A percentile compares a stretch with the other conserved stretches of the same genome.
These are phyloP conservation scores for Chlamydomonas schloesseri DNA, from an alignment of 139 green algal genomes.

Conservation along the genomic window DNA sequence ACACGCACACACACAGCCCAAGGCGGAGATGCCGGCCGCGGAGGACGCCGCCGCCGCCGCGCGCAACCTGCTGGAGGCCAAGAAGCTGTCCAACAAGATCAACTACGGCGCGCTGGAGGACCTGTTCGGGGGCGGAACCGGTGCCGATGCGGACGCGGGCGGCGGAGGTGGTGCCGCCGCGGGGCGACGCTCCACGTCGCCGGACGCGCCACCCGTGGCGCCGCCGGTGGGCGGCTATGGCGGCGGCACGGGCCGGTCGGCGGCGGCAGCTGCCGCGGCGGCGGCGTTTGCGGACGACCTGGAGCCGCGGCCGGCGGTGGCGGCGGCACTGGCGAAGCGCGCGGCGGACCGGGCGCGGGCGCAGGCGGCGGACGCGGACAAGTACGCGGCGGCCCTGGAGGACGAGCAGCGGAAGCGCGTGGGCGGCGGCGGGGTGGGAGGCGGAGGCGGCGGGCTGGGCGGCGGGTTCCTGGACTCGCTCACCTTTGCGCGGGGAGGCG, in stretches of 20 bases:
- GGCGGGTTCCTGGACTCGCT: slow-evolving; percentile 29
- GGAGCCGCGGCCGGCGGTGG: neutral
- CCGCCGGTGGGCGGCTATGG: neutral
- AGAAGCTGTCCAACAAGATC: slow-evolving; percentile 88
- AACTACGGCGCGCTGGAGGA: slow-evolving; percentile 86
- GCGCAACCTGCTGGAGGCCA: slow-evolving; percentile 71
- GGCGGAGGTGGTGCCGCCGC: neutral
- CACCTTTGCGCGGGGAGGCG: slow-evolving; percentile 13
- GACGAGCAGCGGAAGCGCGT: slow-evolving; percentile 25
- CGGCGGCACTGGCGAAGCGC: slow-evolving; percentile 4
- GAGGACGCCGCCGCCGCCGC: slow-evolving; percentile 66
- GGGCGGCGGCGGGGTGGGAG: neutral
- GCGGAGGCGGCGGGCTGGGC: neutral
- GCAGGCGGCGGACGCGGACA: neutral
- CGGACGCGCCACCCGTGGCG: neutral
- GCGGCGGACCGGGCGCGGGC: slow-evolving; percentile 13
- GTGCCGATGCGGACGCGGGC: neutral
- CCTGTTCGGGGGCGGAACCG: slow-evolving; percentile 42
- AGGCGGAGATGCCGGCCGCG: slow-evolving; percentile 38
- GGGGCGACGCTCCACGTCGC: neutral
- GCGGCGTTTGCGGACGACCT: neutral
- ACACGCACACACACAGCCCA: neutral
- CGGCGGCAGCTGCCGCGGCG: neutral
- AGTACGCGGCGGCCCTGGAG: slow-evolving; percentile 36
- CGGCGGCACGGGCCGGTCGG: neutral